Evolutionary conservation across 345 rosid species (phyloP).

Genomic region (Eucalyptus tenuipes): DNA sequence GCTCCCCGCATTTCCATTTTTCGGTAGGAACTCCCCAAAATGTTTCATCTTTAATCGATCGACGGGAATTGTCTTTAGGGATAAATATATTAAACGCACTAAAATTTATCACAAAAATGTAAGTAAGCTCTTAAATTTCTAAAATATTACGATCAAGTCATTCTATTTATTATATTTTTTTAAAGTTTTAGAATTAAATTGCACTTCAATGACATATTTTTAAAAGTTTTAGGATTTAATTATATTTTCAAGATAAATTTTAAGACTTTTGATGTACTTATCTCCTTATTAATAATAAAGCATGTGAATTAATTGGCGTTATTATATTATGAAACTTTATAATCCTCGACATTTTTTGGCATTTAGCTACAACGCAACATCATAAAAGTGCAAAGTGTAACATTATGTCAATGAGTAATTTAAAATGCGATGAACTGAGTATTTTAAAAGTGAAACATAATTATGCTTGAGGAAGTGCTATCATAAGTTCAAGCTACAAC

Average conservation of each 20-base stretch:
- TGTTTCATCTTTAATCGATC: not conserved
- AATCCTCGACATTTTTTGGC: fast-evolving
- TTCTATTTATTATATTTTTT: fast-evolving
- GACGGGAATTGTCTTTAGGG: not conserved
- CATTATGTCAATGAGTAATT: fast-evolving
- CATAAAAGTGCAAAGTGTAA: not conserved
- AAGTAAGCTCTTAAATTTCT: fast-evolving
- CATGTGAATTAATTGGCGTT: not conserved
- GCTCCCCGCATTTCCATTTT: not conserved
- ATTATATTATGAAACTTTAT: not conserved
- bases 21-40: not conserved
- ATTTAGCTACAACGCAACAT: not conserved
- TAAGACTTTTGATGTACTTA: not conserved
- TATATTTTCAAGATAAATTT: fast-evolving
- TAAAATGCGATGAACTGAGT: fast-evolving
- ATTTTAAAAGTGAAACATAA: no score
- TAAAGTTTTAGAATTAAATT: no score
- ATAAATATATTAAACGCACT: fast-evolving
- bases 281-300: not conserved
- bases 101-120: no score
- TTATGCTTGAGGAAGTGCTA: no score
- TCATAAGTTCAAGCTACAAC: no score
- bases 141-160: fast-evolving
- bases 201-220: fast-evolving
- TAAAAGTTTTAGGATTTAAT: fast-evolving